Evolutionary conservation across 305 asterid genomes (phyloP), one percentile per base, ranked within the genome.

Genomic region (Caryopteris hybrid): DNA sequence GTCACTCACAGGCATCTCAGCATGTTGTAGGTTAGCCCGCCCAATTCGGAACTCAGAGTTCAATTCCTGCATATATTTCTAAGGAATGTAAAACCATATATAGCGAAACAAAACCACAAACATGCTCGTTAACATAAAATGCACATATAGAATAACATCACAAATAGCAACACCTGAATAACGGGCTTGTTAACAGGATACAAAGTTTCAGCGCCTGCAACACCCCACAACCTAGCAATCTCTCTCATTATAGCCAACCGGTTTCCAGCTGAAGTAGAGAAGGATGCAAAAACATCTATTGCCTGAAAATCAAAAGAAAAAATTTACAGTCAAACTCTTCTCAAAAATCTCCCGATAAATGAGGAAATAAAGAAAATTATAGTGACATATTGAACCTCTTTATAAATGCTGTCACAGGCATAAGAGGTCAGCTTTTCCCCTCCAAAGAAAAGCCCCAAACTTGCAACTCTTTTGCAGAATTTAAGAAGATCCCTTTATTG

Each of bases 211-310:
- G 78, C 71, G 9, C 76, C 69, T 22, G 83, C 62, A 74, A 84
- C 80, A 50, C 76, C 68, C 97, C 96, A 89, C 69, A 84, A 64
- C 72, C 75, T 73, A 47, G 92, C 88, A 22, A 95, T 85, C 82
- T 88, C 95, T 78, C 77, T 82, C 95, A 89, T 85, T 64, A 86
- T 73, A 34, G 76, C 78, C 81, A 88, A 77, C 56, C 98, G 87
- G 66, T 86, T 86, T 61, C 74, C 85, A n/a, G 78, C 79, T 10
- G 94, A 82, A 63, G 95, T 86, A 66, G 85, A 76, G 73, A 86
- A 91, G 69, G 95, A 86, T 64, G 95, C 98, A 77, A 91, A 95
- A 75, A 92, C 76, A 75, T 95, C 98, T 68, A 89, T 81, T 29
- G 98, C 98, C 99, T 94, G 90, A 51, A 77, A 74, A 65, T 58